Evolutionary conservation across 2,329 filamentous ascomycete species (phyloP).

Genomic region (Fusarium nisikadoi): DNA sequence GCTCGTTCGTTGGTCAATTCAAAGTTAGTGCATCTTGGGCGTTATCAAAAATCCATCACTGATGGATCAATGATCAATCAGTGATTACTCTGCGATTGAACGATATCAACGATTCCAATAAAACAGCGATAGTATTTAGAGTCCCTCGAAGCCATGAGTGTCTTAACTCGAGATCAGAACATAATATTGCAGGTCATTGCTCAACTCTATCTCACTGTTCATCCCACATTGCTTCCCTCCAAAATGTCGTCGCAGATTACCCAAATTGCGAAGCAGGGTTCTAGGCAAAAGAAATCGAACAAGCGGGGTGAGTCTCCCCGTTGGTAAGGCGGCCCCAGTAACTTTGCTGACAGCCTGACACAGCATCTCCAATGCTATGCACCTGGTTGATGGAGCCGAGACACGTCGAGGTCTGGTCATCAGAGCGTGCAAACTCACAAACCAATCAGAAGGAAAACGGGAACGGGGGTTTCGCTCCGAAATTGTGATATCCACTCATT

Average conservation of each 20-base stretch:
- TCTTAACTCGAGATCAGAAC: background rate
- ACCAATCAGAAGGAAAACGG: accelerated
- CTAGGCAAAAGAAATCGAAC: accelerated
- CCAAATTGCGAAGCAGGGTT: accelerated
- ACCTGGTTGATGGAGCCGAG: background rate
- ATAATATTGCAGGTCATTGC: accelerated
- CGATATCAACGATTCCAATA: background rate
- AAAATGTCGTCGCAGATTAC: background rate
- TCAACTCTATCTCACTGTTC: accelerated
- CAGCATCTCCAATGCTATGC: accelerated
- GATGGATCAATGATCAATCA: background rate
- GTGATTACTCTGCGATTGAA: background rate
- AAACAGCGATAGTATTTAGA: background rate
- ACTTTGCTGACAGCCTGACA: background rate
- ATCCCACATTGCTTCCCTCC: accelerated
- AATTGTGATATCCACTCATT: background rate
- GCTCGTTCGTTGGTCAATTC: background rate
- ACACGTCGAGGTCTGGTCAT: background rate
- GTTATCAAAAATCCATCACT: background rate
- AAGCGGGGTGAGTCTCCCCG: background rate
- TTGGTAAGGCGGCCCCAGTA: background rate
- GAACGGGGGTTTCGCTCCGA: accelerated
- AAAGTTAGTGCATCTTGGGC: background rate
- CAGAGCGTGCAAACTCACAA: background rate
- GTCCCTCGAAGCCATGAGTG: background rate